phyloP scores from a whole-genome alignment of 2,329 filamentous ascomycete species.

The Emericellopsis cladophorae region DNA sequence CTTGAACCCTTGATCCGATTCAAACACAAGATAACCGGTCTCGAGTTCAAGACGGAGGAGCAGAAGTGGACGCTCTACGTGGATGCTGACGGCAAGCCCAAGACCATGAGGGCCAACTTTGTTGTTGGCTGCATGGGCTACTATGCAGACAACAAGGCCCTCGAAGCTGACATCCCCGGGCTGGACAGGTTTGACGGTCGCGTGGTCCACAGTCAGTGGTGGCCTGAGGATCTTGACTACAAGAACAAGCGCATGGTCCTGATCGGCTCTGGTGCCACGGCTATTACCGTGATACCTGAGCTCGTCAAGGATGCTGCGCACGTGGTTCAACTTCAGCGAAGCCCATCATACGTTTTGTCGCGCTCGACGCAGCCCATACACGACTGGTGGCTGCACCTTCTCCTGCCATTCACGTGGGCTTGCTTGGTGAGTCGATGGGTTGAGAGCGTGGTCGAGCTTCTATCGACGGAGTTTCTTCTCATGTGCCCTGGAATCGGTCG shows the following conservation, averaged over 20 bases:
- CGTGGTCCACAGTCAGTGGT: conserved; percentile 59
- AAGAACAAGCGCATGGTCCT: conserved; percentile 53
- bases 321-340: conserved; percentile 69
- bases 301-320: conserved; percentile 48
- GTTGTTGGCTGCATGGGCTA: conserved; percentile 49
- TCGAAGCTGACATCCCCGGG: conserved; percentile 48
- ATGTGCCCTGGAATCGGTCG: conserved; percentile 36
- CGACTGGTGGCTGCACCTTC: conserved; percentile 19
- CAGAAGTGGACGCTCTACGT: conserved; percentile 40
- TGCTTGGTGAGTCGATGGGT: conserved; percentile 30
- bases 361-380: conserved; percentile 25
- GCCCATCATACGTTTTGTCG: conserved; percentile 53
- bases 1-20: conserved; percentile 39
- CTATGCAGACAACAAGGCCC: conserved; percentile 53
- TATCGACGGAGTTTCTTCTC: conserved; percentile 36
- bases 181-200: conserved; percentile 50
- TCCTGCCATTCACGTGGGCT: conserved; percentile 30
- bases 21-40: conserved; percentile 27
- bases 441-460: conserved; percentile 27
- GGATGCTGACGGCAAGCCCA: conserved; percentile 9
- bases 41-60: conserved; percentile 37
- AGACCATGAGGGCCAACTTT: conserved; percentile 32
- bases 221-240: conserved; percentile 54
- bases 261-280: conserved; percentile 65
- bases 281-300: conserved; percentile 59